Conservation (phyloP, 2,329 filamentous ascomycete species). For the Ceratocystiopsis brevicomis region DNA sequence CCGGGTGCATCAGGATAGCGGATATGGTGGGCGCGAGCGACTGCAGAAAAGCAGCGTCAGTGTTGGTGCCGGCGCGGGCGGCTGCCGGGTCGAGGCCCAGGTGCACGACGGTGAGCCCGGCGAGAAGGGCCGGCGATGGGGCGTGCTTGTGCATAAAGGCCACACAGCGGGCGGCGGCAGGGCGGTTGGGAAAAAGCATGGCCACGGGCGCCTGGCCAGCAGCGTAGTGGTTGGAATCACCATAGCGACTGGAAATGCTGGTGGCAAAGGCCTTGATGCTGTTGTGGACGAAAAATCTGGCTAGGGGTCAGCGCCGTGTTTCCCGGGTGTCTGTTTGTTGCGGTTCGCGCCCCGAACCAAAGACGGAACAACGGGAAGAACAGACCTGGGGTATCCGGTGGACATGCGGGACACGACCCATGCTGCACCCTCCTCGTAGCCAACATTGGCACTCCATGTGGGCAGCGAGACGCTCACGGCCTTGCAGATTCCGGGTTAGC, state of each 20-base stretch:
- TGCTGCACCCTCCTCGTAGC: constrained; percentile 78
- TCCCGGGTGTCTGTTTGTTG: no score
- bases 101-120: constrained; percentile 37
- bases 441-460: constrained; percentile 79
- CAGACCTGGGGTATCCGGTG: constrained; percentile 73
- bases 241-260: constrained; percentile 47
- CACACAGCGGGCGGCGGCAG: constrained; percentile 51
- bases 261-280: constrained; percentile 55
- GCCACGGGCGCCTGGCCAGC: constrained; percentile 38
- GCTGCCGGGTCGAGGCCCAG: constrained; percentile 39
- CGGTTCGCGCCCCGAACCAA: no score
- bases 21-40: constrained; percentile 42
- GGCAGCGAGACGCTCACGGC: constrained; percentile 92
- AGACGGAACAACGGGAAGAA: not conserved
- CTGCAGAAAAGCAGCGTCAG: constrained; percentile 30
- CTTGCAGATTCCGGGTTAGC: constrained; percentile 23
- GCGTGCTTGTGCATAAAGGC: constrained; percentile 50
- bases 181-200: constrained; percentile 63
- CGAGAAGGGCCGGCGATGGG: constrained; percentile 25
- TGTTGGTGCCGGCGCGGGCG: constrained; percentile 14
- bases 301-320: not conserved
- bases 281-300: constrained; percentile 79
- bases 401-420: constrained; percentile 76
- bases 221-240: constrained; percentile 34
- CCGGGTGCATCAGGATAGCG: constrained; percentile 51